A percentile compares a stretch with the other conserved stretches of the same genome.
These are phyloP conservation scores for Penicillium egyptiacum DNA, from an alignment of 495 filamentous ascomycete species.

Conservation along the genomic window DNA sequence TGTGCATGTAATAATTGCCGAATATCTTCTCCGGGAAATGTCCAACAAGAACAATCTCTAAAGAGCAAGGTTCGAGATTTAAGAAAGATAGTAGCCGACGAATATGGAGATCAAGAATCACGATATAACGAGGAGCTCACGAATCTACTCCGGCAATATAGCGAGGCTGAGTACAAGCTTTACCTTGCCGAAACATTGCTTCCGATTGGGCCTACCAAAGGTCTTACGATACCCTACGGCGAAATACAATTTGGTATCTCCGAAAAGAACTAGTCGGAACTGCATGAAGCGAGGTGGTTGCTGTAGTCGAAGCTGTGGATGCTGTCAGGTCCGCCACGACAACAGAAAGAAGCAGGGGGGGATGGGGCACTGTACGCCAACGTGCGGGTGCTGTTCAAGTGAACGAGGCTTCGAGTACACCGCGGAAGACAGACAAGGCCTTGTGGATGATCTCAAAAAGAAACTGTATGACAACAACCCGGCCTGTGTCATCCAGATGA, in stretches of 20 bases:
- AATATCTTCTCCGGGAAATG: background rate
- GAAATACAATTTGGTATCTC: background rate
- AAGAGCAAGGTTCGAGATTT: background rate
- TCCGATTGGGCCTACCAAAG: background rate
- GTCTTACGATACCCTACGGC: background rate
- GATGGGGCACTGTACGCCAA: background rate
- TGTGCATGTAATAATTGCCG: background rate
- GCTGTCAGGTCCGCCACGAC: background rate
- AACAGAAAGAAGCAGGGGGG: background rate
- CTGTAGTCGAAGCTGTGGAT: background rate
- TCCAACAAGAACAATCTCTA: background rate
- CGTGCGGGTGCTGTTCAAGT: background rate
- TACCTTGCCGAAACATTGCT: background rate
- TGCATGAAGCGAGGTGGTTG: background rate
- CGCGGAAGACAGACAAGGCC: background rate
- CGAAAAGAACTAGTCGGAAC: background rate
- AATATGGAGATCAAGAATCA: background rate
- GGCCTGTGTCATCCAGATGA: background rate
- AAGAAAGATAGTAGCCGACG: background rate
- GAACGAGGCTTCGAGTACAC: background rate
- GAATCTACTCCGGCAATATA: background rate
- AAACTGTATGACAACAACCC: background rate
- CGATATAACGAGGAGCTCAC: background rate
- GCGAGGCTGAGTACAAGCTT: background rate
- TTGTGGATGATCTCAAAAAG: background rate